Evolutionary conservation across 441 rosid genomes (phyloP), one percentile per base, ranked within the genome.

Genomic region (Populus hybrid): DNA sequence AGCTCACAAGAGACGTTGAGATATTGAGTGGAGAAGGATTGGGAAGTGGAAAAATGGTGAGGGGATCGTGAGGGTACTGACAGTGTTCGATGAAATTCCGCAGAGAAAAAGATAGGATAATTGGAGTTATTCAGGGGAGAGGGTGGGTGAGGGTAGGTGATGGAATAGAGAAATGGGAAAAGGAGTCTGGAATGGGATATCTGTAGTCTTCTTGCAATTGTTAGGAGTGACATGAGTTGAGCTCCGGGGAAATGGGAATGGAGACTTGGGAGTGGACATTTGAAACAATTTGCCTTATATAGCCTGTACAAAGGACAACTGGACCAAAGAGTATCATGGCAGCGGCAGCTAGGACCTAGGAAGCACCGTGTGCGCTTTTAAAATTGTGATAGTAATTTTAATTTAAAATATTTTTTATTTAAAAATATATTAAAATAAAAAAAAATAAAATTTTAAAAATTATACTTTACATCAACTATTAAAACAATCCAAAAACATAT

Each of bases 41-140:
- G 63, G 21, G 10, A 20, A 20, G 63, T 1, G 63, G 85, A 40
- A 82, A 87, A 85, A 91, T 57, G 63, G 21, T 20, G 23, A 57
- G 23, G 23, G 63, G 63, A 57, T 57, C 63, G 63, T 20, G 23
- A 7, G 63, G 63, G 23, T 20, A 20, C 0, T 6, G 23, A 6
- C 10, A 57, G 10, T 20, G 21, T 57, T 57, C 10, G 23, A 57
- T 20, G 63, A 77, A n/a, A 87, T 92, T 75, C 90, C 92, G 0
- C 92, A 79, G 70, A 87, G 86, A 18, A 79, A 82, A 63, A 69
- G 50, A 30, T 91, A 83, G 12, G 88, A 91, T 18, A 57, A 83
- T 84, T 81, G 86, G 78, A 94, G 75, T n/a, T 85, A 80, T 73
- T 79, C 83, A 20, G 84, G 68, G 57, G 57, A 14, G 57, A 46